Base-by-base conservation (phyloP, 306 rosid species). In the Trifolium pratense region DNA sequence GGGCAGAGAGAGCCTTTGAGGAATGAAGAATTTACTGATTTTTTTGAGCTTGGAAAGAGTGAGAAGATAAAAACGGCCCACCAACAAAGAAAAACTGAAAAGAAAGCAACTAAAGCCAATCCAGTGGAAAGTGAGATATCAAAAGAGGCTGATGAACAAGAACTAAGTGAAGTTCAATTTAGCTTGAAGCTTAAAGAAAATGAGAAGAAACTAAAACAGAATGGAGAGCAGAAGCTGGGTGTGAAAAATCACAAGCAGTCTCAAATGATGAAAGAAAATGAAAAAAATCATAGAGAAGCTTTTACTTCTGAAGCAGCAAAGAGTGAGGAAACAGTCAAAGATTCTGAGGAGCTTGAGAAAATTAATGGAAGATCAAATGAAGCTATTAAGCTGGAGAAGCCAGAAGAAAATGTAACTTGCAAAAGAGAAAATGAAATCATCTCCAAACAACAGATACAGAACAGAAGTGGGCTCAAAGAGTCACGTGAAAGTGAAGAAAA, bases 1-100 rank as follows among this genome's bases (percentile, higher is more conserved):
- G 71, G 69, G 72, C 81, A 68, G 68, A 82, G 79, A 65, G 89
- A 77, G 58, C 65, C 66, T 37, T 83, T 63, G 76, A 83, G 73
- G 77, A 84, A 82, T 78, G 83, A 70, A 3, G 76, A 84, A 74
- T 49, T 84, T 74, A 46, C 84, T 23, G 77, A 45, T 46, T 32
- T 62, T 81, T 75, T 29, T 62, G 84, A 74, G 42, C 80, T 59
- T 29, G 86, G 75, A 58, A 83, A 64, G 69, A 67, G 45, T 75
- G 87, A 79, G 75, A 79, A 80, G 52, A 21, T 36, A 60, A 75
- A 83, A 51, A 58, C 32, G 59, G 80, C 53, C 16, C 75, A 64
- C 46, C 74, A 66, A 48, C 77, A 51, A 70, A 64, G 57, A 36
- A 89, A 81, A 81, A 45, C 82, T 53, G 87, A 68, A 72, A 75